These are phyloP conservation scores for Paramyrothecium sp. DNA, from an alignment of 2,329 filamentous ascomycete species.

Conservation along the genomic window DNA sequence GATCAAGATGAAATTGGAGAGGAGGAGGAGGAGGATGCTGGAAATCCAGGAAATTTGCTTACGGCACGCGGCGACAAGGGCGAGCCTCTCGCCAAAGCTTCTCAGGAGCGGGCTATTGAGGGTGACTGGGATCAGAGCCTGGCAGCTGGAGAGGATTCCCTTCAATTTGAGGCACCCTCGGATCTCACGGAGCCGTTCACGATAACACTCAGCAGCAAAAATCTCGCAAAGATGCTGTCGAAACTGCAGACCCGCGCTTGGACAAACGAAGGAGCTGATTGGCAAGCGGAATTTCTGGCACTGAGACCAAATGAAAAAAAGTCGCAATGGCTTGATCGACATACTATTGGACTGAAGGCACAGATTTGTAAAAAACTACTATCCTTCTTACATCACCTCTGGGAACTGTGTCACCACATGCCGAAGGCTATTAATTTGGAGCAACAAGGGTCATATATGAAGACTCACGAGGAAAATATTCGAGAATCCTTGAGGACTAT, in stretches of 20 bases:
- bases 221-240: constrained; percentile 6
- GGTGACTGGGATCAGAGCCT: not conserved
- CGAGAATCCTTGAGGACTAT: constrained; percentile 8
- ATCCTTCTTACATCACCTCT: constrained; percentile 9
- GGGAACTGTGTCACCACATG: constrained; percentile 11
- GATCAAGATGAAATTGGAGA: not conserved
- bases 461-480: constrained; percentile 3
- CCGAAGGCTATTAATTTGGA: constrained; percentile 9
- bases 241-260: constrained; percentile 9
- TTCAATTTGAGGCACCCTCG: constrained; percentile 13
- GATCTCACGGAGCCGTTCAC: constrained; percentile 3
- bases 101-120: not conserved
- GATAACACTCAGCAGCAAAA: constrained; percentile 7
- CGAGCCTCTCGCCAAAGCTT: no score
- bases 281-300: not conserved
- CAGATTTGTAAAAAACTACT: constrained; percentile 11
- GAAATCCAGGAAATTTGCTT: no score
- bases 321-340: constrained; percentile 1
- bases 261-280: constrained; percentile 11
- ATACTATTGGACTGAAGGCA: not conserved
- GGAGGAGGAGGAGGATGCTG: not conserved
- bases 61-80: no score
- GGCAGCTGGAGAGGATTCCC: constrained; percentile 11
- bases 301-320: constrained; percentile 1
- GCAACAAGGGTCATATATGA: constrained; percentile 13